These are phyloP conservation scores for Trametes meyenii DNA, from an alignment of 768 basidiomycete species.

Conservation along the genomic window DNA sequence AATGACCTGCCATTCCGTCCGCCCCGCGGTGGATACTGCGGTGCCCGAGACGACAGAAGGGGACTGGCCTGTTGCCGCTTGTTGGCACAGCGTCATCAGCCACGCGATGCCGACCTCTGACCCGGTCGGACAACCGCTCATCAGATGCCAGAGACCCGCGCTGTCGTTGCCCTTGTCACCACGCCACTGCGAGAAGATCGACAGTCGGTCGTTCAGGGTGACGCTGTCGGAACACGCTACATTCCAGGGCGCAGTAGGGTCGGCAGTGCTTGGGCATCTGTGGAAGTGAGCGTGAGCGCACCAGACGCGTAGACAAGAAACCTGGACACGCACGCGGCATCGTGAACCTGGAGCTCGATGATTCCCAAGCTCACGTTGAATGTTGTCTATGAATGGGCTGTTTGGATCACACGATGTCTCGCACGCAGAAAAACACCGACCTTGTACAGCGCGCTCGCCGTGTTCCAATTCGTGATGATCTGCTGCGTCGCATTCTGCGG, in stretches of 20 bases:
- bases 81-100: slow-evolving; percentile 78
- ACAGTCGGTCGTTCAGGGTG: slow-evolving; percentile 71
- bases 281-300: background rate
- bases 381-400: slow-evolving; percentile 46
- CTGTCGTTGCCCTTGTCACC: slow-evolving; percentile 72
- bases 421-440: slow-evolving; percentile 31
- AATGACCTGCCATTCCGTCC: slow-evolving; percentile 82
- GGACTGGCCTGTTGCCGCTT: slow-evolving; percentile 47
- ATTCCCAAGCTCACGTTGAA: slow-evolving; percentile 89
- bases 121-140: slow-evolving; percentile 84
- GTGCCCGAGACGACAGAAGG: slow-evolving; percentile 72
- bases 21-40: slow-evolving; percentile 76
- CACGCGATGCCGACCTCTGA: slow-evolving; percentile 87
- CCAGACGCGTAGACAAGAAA: background rate
- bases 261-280: slow-evolving; percentile 64
- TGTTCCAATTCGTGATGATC: slow-evolving; percentile 80
- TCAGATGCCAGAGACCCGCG: slow-evolving; percentile 85
- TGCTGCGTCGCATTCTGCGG: slow-evolving; percentile 68
- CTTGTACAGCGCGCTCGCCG: slow-evolving; percentile 74
- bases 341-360: slow-evolving; percentile 74
- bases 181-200: slow-evolving; percentile 82
- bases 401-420: background rate
- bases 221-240: slow-evolving; percentile 56
- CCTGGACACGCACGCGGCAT: slow-evolving; percentile 43
- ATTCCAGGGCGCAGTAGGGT: slow-evolving; percentile 72